Percentiles rank a stretch among this genome's conserved stretches.
Evolutionary conservation across 2,329 filamentous ascomycete genomes (phyloP).

Genomic region (Nothophaeocryptopus gaeumannii): DNA sequence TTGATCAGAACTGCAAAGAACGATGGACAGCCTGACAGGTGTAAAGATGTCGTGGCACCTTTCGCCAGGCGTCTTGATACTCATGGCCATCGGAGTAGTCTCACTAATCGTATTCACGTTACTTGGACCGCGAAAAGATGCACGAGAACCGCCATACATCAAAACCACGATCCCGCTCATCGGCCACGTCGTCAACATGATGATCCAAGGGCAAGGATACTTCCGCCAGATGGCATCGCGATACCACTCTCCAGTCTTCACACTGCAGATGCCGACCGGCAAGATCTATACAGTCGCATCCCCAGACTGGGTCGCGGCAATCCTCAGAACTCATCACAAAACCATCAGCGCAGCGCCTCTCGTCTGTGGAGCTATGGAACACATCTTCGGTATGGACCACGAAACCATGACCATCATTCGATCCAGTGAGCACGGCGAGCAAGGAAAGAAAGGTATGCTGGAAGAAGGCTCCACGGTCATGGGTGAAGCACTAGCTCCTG

Average conservation of each 20-base stretch:
- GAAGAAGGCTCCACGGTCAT: slow-evolving; percentile 3
- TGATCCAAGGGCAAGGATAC: slow-evolving; percentile 24
- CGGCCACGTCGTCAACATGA: slow-evolving; percentile 48
- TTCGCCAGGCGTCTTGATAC: too few relatives aligned
- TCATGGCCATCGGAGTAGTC: too few relatives aligned
- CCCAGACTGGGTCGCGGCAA: slow-evolving; percentile 40
- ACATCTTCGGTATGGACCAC: slow-evolving; percentile 39
- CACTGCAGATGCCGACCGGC: slow-evolving; percentile 45
- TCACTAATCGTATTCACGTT: background rate
- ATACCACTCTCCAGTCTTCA: slow-evolving; percentile 38
- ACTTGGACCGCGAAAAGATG: slow-evolving; percentile 2
- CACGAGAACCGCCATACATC: slow-evolving; percentile 45
- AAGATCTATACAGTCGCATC: slow-evolving; percentile 48
- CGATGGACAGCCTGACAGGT: too few relatives aligned
- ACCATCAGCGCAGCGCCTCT: slow-evolving; percentile 46
- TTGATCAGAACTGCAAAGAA: too few relatives aligned
- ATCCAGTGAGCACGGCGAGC: slow-evolving; percentile 18
- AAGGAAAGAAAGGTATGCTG: background rate
- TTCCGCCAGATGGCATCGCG: slow-evolving; percentile 26
- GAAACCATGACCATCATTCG: slow-evolving; percentile 31
- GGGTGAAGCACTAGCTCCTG: background rate
- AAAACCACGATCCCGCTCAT: slow-evolving; percentile 44
- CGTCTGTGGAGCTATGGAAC: slow-evolving; percentile 38
- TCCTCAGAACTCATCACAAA: slow-evolving; percentile 39
- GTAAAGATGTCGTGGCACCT: too few relatives aligned